Evolutionary conservation across 805 yeast species (phyloP), one percentile per base, ranked within the genome.

Genomic region (Ogataea ramenticola): DNA sequence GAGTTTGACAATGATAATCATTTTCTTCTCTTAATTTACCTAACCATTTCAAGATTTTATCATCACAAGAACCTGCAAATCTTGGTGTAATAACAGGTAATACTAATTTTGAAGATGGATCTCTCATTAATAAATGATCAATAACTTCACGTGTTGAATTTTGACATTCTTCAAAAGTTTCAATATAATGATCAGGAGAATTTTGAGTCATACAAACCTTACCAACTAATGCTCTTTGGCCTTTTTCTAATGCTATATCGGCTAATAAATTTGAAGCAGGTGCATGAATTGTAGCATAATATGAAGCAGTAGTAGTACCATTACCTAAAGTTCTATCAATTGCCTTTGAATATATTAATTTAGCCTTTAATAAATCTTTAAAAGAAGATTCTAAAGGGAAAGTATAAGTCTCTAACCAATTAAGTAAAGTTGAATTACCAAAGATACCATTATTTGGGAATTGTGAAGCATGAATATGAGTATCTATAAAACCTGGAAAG

Each of bases 131-230:
- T 35, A 86, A 68, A 54, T 80, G 79, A 11, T 73, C 66, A 3
- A 83, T 68, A 2, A 86, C 76, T 5, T 67, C 64, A 7, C 63
- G 48, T 47, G 83, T 82, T 4, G 79, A 68, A 19, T 44, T 36
- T 26, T 78, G 56, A 20, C 83, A 75, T 24, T 72, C 75, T 16
- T 75, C 57, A 26, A 55, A 59, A 1, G 79, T 66, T 54, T 86
- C 90, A 36, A 68, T 60, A 60, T 86, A 79, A 58, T 77, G 83
- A 27, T 75, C 82, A 0, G 93, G 95, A 1, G 87, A 77, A 64
- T 86, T 82, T 48, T 77, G 74, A 58, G 89, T 83, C 96, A 90
- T 90, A 58, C 96, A 90, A 19, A 87, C 95, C 51, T 90, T 79
- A 3, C 97, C 97, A 36, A 89, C 79, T 42, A 83, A 73, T 0